Base-by-base conservation (phyloP, 2,329 filamentous ascomycete genomes). In the Fusarium paranaense region DNA sequence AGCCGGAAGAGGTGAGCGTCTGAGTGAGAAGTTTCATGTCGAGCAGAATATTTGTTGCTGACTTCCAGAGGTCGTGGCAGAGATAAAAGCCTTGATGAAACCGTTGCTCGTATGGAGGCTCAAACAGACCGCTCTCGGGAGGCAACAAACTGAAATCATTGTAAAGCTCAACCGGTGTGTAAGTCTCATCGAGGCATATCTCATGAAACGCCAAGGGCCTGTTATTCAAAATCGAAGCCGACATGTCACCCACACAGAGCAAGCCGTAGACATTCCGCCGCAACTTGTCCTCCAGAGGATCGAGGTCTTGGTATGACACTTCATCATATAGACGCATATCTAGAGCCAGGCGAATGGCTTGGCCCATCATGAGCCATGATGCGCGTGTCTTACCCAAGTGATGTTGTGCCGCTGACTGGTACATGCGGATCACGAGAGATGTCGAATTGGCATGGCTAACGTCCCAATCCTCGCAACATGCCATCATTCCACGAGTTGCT, bases 191-290 rank as follows among this genome's bases (percentile, higher is more conserved):
- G 3, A 66, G 33, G 33, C 59, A 66, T 25, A 70, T 64, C 16
- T 72, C 56, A 8, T 70, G 67, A 35, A 67, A 66, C 5, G 59
- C 30, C 10, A 65, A 33, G 11, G 69, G 60, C 16, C 35, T 56
- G 6, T 64, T 62, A 16, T 72, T 70, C 4, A 72, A 16, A 6
- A 72, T 52, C 18, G 69, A 72, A 10, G 67, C 66, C 6, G 69
- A 72, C 61, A 60, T 70, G 30, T 70, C 69, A 33, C 50, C 58
- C 4, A 62, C 59, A 16, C 18, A 57, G 5, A 72, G 32, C 9
- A 37, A 22, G 5, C 57, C 30, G 10, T 62, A 67, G 14, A 67
- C 10, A n/a, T 64, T 70, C 14, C 42, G 60, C 6, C 64, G 63
- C 30, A 70, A 30, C 20, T 64, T 66, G 5, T 56, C 33, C 37